phyloP scores from a whole-genome alignment of 805 yeast species.

The Naumovozyma baii region DNA sequence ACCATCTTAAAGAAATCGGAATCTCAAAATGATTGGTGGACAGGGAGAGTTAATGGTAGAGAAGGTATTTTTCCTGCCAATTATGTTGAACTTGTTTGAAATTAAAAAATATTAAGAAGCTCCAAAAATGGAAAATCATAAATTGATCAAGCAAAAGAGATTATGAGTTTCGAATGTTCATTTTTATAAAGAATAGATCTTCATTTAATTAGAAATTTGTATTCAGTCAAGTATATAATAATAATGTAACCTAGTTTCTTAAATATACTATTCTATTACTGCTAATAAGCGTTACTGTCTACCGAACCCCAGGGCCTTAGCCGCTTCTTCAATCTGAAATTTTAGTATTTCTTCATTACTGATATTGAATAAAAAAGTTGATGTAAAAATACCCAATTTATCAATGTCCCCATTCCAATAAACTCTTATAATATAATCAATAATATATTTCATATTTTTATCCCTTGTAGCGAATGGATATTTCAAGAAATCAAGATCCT shows the following conservation, averaged over 20 bases:
- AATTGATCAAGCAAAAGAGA: too few relatives aligned
- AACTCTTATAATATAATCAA: constrained; percentile 29
- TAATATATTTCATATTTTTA: constrained; percentile 24
- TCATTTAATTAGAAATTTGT: not conserved
- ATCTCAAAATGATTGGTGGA: constrained; percentile 97
- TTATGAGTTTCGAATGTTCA: not conserved
- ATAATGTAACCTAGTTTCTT: not conserved
- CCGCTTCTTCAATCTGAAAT: constrained; percentile 21
- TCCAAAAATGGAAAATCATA: not conserved
- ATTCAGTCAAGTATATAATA: not conserved
- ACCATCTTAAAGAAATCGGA: constrained; percentile 78
- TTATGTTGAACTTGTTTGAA: constrained; percentile 64
- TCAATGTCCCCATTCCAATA: constrained; percentile 27
- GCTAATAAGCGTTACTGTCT: not conserved
- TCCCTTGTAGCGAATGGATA: constrained; percentile 31
- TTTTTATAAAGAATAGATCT: not conserved
- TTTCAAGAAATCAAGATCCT: constrained; percentile 26
- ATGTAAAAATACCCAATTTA: constrained; percentile 14
- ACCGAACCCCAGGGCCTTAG: constrained; percentile 17
- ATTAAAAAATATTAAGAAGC: not conserved
- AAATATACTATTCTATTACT: too few relatives aligned
- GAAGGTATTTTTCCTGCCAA: constrained; percentile 99
- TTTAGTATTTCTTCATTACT: constrained; percentile 14
- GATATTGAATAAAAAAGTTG: constrained; percentile 11
- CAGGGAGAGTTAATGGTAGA: constrained; percentile 74